Base-by-base conservation (phyloP, 495 filamentous ascomycete species). In the Penicillium goetzii region DNA sequence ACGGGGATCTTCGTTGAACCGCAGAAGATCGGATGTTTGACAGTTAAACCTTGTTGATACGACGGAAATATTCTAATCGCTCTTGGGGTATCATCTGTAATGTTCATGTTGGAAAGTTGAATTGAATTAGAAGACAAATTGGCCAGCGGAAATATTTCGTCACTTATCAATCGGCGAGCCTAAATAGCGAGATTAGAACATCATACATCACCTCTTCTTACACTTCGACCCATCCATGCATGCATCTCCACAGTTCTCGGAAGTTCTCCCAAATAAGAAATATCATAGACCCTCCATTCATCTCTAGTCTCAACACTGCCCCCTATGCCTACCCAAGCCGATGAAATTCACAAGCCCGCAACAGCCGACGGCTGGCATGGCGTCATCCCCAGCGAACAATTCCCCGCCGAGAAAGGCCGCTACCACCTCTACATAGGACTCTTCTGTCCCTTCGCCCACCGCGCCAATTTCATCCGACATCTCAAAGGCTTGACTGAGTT, bases 401-500 rank as follows among this genome's bases (percentile, higher is more conserved):
- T 91, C 76, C 86, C 90, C 4, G 76, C 90, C 15, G 88, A 92
- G 70, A 83, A 81, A 65, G 85, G 82, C 56, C 83, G 91, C 50
- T 94, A 94, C 72, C 90, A 93, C 67, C 84, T 95, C 58, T 95
- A 92, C 70, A 83, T 92, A 68, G 80, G 82, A 9, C 74, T 83
- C 21, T 85, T 85, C 74, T 86, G 84, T 62, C 84, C 83, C 28
- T 87, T 84, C 55, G 91, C 92, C 2, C 90, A 89, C 59, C 86
- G 83, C n/a, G 82, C 63, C 8, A 81, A 82, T 58, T 72, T 84
- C 50, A 62, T 85, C 4, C 86, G 89, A 52, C 81, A 88, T 45
- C 82, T 97, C 52, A 95, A 95, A 77, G 91, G 92, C 14, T 81
- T 96, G 0, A 85, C 90, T 53, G 79, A 86, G 12, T 80, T 91